phyloP scores from a whole-genome alignment of 1,284 basidiomycete genomes.

The Ganoderma leucocontextum region DNA sequence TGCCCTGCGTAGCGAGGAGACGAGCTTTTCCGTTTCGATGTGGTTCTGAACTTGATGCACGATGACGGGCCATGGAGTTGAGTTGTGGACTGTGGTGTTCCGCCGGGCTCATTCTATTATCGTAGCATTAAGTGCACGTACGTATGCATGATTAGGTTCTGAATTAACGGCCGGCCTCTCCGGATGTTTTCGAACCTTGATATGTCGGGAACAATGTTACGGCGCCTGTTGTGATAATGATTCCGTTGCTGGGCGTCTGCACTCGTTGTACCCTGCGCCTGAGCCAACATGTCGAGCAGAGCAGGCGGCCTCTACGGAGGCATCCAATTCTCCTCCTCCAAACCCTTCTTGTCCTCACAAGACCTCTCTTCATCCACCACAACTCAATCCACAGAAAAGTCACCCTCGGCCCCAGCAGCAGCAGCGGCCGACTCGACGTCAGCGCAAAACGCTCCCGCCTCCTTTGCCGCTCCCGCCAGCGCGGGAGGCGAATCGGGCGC shows the following conservation, averaged over 20 bases:
- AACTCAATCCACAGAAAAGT: conserved; percentile 23
- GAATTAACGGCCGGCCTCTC: background rate
- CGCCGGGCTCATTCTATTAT: background rate
- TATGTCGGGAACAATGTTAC: background rate
- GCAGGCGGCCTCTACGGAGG: conserved; percentile 84
- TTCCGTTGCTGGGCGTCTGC: conserved; percentile 11
- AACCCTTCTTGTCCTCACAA: conserved; percentile 54
- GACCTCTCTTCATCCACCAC: conserved; percentile 25
- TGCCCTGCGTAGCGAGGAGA: conserved; percentile 83
- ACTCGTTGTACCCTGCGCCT: conserved; percentile 4
- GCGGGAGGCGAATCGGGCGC: conserved; percentile 42
- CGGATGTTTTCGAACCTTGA: background rate
- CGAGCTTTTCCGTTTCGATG: conserved; percentile 82
- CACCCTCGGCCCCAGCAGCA: conserved; percentile 24
- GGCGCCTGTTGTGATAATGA: background rate
- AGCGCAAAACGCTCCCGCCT: conserved; percentile 26
- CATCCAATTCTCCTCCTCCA: conserved; percentile 77
- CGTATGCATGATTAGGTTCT: background rate
- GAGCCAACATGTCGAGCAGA: conserved; percentile 66
- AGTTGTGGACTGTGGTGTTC: conserved; percentile 1
- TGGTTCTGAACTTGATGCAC: conserved; percentile 71
- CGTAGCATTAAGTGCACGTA: background rate
- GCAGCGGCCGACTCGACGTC: conserved; percentile 20
- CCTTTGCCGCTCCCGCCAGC: conserved; percentile 24
- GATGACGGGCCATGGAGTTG: background rate